Evolutionary conservation across 2,329 filamentous ascomycete species (phyloP), one percentile per base, ranked within the genome.

Genomic region (Nemania bipapillata): DNA sequence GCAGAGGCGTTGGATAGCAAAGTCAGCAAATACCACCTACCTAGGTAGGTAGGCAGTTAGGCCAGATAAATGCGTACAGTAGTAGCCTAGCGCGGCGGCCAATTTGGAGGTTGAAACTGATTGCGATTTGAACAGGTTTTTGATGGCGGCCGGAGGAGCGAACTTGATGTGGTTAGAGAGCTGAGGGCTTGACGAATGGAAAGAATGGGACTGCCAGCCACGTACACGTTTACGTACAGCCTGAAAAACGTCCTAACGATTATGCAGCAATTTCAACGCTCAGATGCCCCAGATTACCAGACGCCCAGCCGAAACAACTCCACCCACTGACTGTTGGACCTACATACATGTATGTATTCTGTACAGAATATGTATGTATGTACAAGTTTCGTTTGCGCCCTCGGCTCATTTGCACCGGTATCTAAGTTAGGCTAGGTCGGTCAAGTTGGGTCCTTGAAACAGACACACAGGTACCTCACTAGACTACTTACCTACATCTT

Each of bases 141-240:
- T 30, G 30, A 6, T 42, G 37, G 20, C n/a, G 54, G 35, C 47
- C 55, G 59, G 59, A 65, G 49, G 26, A 12, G 45, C 28, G 30
- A 17, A 37, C 66, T 69, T 49, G 58, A 69, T 66, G 42, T 9
- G 63, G 63, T 69, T 69, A 69, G 66, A 56, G 49, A 58, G 63
- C 66, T 69, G 63, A 60, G 54, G 37, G 49, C 62, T 64, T 37
- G 66, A 61, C 66, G 62, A 66, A 65, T 66, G 63, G 52, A 54
- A 47, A 45, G n/a, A 15, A 37, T 17, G 7, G 42, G 47, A 50
- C 32, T 5, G 32, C n/a, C 45, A 30, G 56, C 61, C 35, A 62
- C 45, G 56, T 42, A 55, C 54, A 40, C 54, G 57, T 56, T 56
- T 24, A 15, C 53, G 53, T 40, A 40, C 32, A 28, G 53, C 17